Percentiles rank a stretch among this genome's conserved stretches.
Evolutionary conservation across 2,329 filamentous ascomycete genomes (phyloP).

Genomic region (Rhinocladiella similis): DNA sequence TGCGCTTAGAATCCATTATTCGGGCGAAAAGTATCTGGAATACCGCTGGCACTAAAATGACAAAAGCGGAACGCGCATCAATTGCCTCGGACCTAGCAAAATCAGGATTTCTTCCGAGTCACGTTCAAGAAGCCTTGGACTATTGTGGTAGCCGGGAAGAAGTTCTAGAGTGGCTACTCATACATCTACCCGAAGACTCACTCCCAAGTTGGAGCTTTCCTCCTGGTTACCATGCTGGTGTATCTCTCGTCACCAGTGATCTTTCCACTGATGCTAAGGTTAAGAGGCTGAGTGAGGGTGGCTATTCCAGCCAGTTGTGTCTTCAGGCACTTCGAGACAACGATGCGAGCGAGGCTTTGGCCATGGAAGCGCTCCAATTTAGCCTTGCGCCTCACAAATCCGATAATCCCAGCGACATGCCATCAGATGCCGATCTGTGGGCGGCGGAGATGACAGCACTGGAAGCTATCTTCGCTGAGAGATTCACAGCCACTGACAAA

Average conservation of each 20-base stretch:
- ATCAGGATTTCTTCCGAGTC: slow-evolving; percentile 86
- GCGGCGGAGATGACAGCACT: slow-evolving; percentile 80
- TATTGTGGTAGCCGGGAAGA: slow-evolving; percentile 92
- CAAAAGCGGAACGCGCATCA: slow-evolving; percentile 54
- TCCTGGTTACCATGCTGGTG: slow-evolving; percentile 85
- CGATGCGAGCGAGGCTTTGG: slow-evolving; percentile 69
- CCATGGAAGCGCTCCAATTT: slow-evolving; percentile 77
- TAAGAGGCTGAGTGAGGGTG: slow-evolving; percentile 76
- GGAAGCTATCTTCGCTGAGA: slow-evolving; percentile 80
- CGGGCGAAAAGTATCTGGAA: slow-evolving; percentile 85
- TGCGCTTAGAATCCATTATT: slow-evolving; percentile 76
- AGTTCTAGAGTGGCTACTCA: slow-evolving; percentile 90
- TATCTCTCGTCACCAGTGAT: slow-evolving; percentile 81
- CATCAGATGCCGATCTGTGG: slow-evolving; percentile 62
- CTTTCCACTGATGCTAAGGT: slow-evolving; percentile 78
- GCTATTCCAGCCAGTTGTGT: slow-evolving; percentile 84
- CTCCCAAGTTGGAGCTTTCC: slow-evolving; percentile 90
- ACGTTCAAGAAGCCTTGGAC: slow-evolving; percentile 82
- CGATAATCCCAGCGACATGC: neutral
- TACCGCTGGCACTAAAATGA: slow-evolving; percentile 69
- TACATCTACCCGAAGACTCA: slow-evolving; percentile 96
- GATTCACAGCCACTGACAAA: slow-evolving; percentile 61
- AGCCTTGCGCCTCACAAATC: slow-evolving; percentile 48
- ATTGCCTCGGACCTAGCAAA: slow-evolving; percentile 72
- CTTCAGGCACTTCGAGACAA: slow-evolving; percentile 72